Evolutionary conservation across 768 basidiomycete species (phyloP), one percentile per base, ranked within the genome.

Genomic region (Galerina marginata): DNA sequence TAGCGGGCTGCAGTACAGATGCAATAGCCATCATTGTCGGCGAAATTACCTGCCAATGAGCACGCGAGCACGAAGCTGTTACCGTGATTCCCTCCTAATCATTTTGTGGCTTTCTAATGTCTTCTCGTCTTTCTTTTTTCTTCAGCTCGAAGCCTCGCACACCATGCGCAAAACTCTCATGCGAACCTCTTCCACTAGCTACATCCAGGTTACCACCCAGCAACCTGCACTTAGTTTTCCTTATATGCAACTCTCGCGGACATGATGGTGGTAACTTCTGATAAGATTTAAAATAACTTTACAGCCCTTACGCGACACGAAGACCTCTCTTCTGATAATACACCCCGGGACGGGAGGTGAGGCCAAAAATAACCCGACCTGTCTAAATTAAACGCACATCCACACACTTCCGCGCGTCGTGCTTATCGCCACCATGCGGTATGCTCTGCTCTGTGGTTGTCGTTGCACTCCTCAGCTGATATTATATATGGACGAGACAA

Each of bases 361-460:
- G 6, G 47, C 47, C 25, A 54, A 42, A 54, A 54, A 54, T 54
- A 54, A 39, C 16, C 25, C 40, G 53, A 15, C 25, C 26, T 6
- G 14, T 44, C 23, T 25, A 54, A 54, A 54, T 43, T 54, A 54
- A 53, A 39, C 38, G n/a, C 51, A 10, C 39, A 0, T 33, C 29
- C 29, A 33, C 29, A 33, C 29, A 33, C 29, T 7, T 33, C 29
- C 29, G 29, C 29, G 53, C 11, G 38, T 45, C 29, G 50, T 48
- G 37, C 58, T 59, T 59, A 59, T 59, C 52, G 36, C 36, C 14
- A 11, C 58, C 58, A 59, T 59, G 58, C 39, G 52, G 37, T 47
- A 16, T 48, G 15, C 29, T 39, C 53, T 25, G 33, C 25, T 15
- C 16, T 11, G 53, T 26, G 26, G 23, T 40, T 9, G 23, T 23